phyloP scores from a whole-genome alignment of 306 rosid genomes.

The Castanopsis chinensis region DNA sequence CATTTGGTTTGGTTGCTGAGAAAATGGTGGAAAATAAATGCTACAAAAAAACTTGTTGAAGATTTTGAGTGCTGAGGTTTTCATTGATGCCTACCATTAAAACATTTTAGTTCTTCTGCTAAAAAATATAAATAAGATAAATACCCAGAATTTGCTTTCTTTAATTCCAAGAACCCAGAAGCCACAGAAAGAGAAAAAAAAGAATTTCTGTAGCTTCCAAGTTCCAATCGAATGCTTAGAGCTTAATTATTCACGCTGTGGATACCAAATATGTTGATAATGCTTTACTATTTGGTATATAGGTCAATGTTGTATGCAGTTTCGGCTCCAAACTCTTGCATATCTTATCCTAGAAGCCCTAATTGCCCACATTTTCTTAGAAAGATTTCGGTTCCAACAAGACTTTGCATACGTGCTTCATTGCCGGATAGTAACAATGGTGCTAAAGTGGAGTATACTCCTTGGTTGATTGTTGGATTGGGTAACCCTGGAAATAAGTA shows the following conservation, averaged over 20 bases:
- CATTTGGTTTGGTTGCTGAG: not conserved
- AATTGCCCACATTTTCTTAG: slow-evolving; percentile 15
- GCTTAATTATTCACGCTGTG: not conserved
- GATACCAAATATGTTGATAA: not conserved
- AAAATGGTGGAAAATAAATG: not conserved
- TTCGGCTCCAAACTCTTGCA: slow-evolving; percentile 42
- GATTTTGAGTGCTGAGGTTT: not conserved
- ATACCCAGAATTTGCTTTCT: not conserved
- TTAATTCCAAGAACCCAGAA: not conserved
- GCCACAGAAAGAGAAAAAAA: not conserved
- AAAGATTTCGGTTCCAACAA: slow-evolving; percentile 27
- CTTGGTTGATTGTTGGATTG: slow-evolving; percentile 93
- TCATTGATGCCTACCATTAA: not conserved
- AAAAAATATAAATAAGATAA: not conserved
- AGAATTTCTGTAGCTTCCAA: not conserved
- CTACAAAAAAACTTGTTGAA: not conserved
- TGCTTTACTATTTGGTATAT: not conserved
- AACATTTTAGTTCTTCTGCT: not conserved
- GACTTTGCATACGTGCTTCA: slow-evolving; percentile 54
- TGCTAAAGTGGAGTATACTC: slow-evolving; percentile 79
- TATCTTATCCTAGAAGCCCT: slow-evolving; percentile 35
- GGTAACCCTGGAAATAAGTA: slow-evolving; percentile 94
- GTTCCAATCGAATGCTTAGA: not conserved
- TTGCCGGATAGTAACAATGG: slow-evolving; percentile 39
- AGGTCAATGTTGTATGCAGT: slow-evolving; percentile 72